These are phyloP conservation scores for Rhodomyrtus psidioides DNA, from an alignment of 441 rosid species.

Conservation along the genomic window DNA sequence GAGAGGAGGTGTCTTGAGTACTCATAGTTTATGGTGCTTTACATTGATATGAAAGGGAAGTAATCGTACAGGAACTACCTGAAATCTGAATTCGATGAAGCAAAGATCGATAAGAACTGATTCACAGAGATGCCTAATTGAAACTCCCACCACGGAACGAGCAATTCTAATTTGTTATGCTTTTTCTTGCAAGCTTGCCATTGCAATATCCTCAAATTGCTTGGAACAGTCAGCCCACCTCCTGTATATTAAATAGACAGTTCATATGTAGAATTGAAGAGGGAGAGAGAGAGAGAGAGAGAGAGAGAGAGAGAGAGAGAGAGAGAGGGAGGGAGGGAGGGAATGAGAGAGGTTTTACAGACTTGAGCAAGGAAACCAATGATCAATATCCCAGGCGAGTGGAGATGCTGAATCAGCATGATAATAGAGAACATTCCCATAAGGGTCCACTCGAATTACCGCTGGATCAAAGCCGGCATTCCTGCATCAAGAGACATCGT, in stretches of 20 bases:
- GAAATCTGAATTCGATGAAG: constrained; percentile 81
- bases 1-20: neutral
- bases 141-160: constrained; percentile 94
- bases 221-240: constrained; percentile 88
- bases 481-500: constrained; percentile 21
- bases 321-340: neutral
- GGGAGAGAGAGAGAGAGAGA: neutral
- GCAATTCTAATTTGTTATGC: constrained; percentile 68
- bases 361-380: constrained; percentile 97
- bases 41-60: neutral
- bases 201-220: constrained; percentile 77
- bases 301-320: too few relatives aligned
- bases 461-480: constrained; percentile 98
- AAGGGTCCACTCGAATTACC: constrained; percentile 73
- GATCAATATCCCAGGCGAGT: constrained; percentile 92
- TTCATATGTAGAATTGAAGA: neutral
- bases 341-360: neutral
- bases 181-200: constrained; percentile 88
- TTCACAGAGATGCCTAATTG: constrained; percentile 80
- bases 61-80: constrained; percentile 26
- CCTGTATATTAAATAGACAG: constrained; percentile 27
- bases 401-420: constrained; percentile 96
- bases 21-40: neutral
- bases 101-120: constrained; percentile 77
- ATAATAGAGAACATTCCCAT: constrained; percentile 79